A percentile compares a stretch with the other conserved stretches of the same genome.
These are phyloP conservation scores for Pulveroboletus sp. DNA, from an alignment of 768 basidiomycete species.

Conservation along the genomic window DNA sequence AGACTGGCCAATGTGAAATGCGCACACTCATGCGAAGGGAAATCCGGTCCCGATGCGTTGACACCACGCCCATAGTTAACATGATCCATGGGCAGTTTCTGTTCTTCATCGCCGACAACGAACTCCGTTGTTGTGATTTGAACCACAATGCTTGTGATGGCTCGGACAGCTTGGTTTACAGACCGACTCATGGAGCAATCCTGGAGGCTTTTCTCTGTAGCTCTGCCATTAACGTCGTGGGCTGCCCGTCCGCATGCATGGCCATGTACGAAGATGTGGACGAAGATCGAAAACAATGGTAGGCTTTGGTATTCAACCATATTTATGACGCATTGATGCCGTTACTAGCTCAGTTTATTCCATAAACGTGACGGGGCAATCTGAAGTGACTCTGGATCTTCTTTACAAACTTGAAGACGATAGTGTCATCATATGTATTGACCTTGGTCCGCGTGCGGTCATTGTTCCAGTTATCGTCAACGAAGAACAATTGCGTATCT, in stretches of 20 bases:
- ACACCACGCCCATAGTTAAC: no score
- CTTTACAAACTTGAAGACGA: constrained; percentile 8
- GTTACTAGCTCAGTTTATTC: not conserved
- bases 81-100: not conserved
- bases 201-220: constrained; percentile 4
- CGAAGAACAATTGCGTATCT: not conserved
- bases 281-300: constrained; percentile 2
- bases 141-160: not conserved
- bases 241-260: constrained; percentile 16
- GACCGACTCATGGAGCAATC: not conserved
- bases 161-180: not conserved
- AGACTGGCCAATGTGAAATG: not conserved
- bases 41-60: no score
- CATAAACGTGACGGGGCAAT: not conserved
- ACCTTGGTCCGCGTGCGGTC: constrained; percentile 15
- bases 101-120: not conserved
- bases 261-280: constrained; percentile 5
- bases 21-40: no score
- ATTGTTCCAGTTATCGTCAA: not conserved
- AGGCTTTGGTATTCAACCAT: not conserved
- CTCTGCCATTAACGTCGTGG: constrained; percentile 9
- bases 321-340: not conserved
- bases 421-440: not conserved
- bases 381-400: constrained; percentile 11
- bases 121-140: not conserved